Conservation (phyloP, 768 basidiomycete species). For the Rhizopogon sp. region DNA sequence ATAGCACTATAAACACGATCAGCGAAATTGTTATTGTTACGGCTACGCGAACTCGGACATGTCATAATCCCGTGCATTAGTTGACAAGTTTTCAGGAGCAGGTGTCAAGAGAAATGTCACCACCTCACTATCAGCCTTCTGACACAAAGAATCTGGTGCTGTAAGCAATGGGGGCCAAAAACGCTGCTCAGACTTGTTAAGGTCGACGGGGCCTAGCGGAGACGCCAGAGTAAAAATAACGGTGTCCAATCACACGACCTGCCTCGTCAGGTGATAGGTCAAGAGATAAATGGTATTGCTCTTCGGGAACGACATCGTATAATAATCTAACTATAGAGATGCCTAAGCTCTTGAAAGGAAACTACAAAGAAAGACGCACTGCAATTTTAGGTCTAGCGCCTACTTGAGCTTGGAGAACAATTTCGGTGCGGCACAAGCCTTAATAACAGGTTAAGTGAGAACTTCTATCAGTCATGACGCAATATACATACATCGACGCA, state of each 20-base stretch:
- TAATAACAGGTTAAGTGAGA: conserved; percentile 11
- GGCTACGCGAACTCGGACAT: neutral
- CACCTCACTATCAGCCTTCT: too few relatives aligned
- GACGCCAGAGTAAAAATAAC: neutral
- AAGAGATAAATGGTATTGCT: neutral
- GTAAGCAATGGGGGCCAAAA: neutral
- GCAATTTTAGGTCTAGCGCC: neutral
- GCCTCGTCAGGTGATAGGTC: neutral
- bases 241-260: neutral
- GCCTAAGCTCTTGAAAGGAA: neutral
- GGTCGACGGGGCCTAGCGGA: too few relatives aligned
- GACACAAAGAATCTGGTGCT: neutral
- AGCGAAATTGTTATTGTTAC: neutral
- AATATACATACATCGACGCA: conserved; percentile 70
- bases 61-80: neutral
- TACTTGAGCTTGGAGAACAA: conserved; percentile 69
- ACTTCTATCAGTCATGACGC: neutral
- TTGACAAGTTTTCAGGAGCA: neutral
- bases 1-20: neutral
- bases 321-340: neutral
- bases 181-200: too few relatives aligned
- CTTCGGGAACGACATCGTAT: neutral
- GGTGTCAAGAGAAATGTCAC: neutral
- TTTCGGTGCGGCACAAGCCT: conserved; percentile 66
- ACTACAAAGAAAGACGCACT: neutral